Conservation (phyloP, 805 yeast species). For the Candida morakotiae region DNA sequence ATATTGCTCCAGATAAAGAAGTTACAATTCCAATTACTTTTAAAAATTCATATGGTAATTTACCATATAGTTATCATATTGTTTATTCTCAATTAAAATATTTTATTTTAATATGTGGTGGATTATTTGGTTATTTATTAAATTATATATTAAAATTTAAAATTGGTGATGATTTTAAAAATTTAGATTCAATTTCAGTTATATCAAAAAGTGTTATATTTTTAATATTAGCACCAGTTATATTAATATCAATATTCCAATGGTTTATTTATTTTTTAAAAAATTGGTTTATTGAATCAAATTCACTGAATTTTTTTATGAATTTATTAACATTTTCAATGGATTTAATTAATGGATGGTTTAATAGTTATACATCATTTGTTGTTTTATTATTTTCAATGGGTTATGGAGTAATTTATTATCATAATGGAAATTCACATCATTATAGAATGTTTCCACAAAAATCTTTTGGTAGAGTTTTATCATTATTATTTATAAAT, state of each 20-base stretch:
- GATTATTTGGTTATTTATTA: slow-evolving; percentile 18
- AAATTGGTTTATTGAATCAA: slow-evolving; percentile 12
- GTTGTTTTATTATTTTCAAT: slow-evolving; percentile 23
- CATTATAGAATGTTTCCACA: slow-evolving; percentile 22
- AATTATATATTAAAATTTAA: slow-evolving; percentile 21
- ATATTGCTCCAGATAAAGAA: slow-evolving; percentile 20
- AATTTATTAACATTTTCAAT: slow-evolving; percentile 1
- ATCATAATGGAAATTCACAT: slow-evolving; percentile 17
- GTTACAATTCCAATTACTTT: slow-evolving; percentile 16
- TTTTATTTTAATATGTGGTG: slow-evolving; percentile 13
- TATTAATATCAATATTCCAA: slow-evolving; percentile 5
- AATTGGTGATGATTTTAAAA: slow-evolving; percentile 23
- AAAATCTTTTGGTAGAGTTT: slow-evolving; percentile 1
- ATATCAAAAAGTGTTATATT: slow-evolving; percentile 25
- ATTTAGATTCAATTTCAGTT: slow-evolving; percentile 23
- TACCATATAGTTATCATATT: slow-evolving; percentile 15
- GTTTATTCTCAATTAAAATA: slow-evolving; percentile 14
- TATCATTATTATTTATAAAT: slow-evolving; percentile 4
- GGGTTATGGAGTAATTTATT: slow-evolving; percentile 34
- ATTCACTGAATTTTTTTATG: background rate
- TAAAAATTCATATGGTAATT: slow-evolving; percentile 22
- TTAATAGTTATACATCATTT: slow-evolving; percentile 8
- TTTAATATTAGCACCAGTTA: slow-evolving; percentile 19
- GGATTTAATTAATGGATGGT: slow-evolving; percentile 3
- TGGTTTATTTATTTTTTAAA: slow-evolving; percentile 6